Base-by-base conservation (phyloP, 2,329 filamentous ascomycete species). In the Polychaeton citri region DNA sequence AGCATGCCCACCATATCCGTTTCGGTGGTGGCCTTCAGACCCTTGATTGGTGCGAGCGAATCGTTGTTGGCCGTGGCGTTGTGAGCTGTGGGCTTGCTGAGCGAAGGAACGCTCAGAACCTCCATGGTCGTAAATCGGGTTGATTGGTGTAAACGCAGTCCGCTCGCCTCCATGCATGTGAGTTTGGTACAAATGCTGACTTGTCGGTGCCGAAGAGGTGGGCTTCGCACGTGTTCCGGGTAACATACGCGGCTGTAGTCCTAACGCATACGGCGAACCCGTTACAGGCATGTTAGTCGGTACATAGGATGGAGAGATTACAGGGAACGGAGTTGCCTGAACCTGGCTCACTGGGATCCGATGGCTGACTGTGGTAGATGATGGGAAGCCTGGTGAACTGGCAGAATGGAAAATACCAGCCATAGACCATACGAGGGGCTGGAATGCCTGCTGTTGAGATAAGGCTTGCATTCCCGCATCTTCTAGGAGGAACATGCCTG, bases 401-500 rank as follows among this genome's bases (percentile, higher is more conserved):
- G 40, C 39, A 36, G 43, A 44, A 28, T 28, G 24, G 24, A 28
- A 28, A 15, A 10, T 28, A 28, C 49, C 50, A 6, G 48, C 46
- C 47, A 50, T 49, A 32, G 48, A 39, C 50, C 50, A 54, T 18
- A 38, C 43, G 4, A 52, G 40, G n/a, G 51, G 51, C 16, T 45
- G 42, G 33, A 54, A 54, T 9, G 47, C 32, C 5, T 41, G 38
- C 30, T 32, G 30, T 8, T 42, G 44, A 6, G 39, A 39, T 32
- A 43, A 44, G 7, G 47, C 43, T 28, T 67, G 64, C 20, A 66
- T 45, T 6, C 62, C 62, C 10, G 57, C 49, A 38, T 67, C 64
- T 43, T 68, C 65, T 19, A 67, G 55, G 1, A 66, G 50, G 26
- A 63, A 51, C 63, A 67, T 66, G 4, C 64, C 62, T 2, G 60